Base-by-base conservation (phyloP, 2,329 filamentous ascomycete species). In the Pseudocercospora cruenta region DNA sequence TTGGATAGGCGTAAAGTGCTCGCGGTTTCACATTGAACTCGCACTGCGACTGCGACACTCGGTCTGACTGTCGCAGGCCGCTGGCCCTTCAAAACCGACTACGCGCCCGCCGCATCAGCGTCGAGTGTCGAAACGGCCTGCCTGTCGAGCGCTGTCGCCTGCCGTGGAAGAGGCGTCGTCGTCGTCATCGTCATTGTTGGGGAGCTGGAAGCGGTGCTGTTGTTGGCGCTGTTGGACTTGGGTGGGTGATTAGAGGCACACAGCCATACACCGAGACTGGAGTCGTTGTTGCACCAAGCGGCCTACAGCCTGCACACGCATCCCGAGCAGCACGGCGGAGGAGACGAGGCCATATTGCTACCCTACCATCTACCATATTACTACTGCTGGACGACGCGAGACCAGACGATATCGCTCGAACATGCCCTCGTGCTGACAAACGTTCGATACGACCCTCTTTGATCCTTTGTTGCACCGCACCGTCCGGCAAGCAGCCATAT, bases 381-480 rank as follows among this genome's bases (percentile, higher is more conserved):
- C 36, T 33, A 33, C 4, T 28, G 60, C 62, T 43, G 51, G 60
- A 62, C 45, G 47, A 62, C 12, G 24, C 47, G 60, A 62, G 47
- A 62, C 60, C 3, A 62, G 43, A 60, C 24, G 45, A 60, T 39
- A 60, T 47, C 22, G 57, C 19, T 64, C 60, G 63, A 65, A 47
- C 31, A 64, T 66, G 63, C 63, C 31, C 21, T 36, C 43, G 16
- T 45, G 57, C 54, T 64, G 65, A 67, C 47, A 36, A 54, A 16
- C 58, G 51, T 19, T 43, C 47, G 8, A 55, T 10, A 24, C 31
- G 7, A 47, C 57, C 62, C 55, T 59, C 57, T 24, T 26, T 45
- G 45, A 36, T 51, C 31, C 24, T 67, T 69, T 69, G 67, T 69
- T 58, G 31, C 64, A 66, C 64, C 45, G 58, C 24, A 31, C n/a